Evolutionary conservation across 2,329 filamentous ascomycete genomes (phyloP).

Genomic region (Fusarium graminum): DNA sequence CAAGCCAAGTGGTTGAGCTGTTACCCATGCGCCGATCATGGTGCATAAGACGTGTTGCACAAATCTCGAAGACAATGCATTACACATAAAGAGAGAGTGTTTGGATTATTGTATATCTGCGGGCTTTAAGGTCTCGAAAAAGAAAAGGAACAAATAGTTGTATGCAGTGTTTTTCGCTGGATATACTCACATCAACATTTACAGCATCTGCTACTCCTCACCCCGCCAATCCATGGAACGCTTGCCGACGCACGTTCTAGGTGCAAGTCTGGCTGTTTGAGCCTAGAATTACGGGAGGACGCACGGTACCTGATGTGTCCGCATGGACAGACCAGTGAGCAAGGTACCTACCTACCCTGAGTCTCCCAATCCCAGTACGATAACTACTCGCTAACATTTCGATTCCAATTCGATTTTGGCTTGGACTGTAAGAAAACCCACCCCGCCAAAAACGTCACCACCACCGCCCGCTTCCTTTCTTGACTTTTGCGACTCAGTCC

Average conservation of each 20-base stretch:
- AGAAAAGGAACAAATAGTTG: not conserved
- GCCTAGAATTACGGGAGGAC: conserved; percentile 18
- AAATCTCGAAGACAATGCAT: conserved; percentile 4
- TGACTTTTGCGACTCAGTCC: conserved; percentile 48
- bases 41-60: conserved; percentile 6
- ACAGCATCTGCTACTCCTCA: not conserved
- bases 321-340: conserved; percentile 16
- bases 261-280: conserved; percentile 12
- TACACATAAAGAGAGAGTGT: not conserved
- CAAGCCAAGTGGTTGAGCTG: conserved; percentile 16
- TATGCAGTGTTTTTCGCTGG: too few species aligned
- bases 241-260: conserved; percentile 25
- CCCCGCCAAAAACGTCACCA: conserved; percentile 48
- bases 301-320: conserved; percentile 27
- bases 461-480: conserved; percentile 42
- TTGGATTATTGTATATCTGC: not conserved
- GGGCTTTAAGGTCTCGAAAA: not conserved
- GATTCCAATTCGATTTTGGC: not conserved
- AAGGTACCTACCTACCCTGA: conserved; percentile 30
- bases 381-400: not conserved
- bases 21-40: conserved; percentile 41
- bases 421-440: conserved; percentile 19
- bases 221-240: conserved; percentile 25
- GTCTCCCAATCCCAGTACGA: conserved; percentile 4
- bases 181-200: conserved; percentile 15